Evolutionary conservation across 2,329 filamentous ascomycete genomes (phyloP).

Genomic region (Ophiostoma tasmaniense): DNA sequence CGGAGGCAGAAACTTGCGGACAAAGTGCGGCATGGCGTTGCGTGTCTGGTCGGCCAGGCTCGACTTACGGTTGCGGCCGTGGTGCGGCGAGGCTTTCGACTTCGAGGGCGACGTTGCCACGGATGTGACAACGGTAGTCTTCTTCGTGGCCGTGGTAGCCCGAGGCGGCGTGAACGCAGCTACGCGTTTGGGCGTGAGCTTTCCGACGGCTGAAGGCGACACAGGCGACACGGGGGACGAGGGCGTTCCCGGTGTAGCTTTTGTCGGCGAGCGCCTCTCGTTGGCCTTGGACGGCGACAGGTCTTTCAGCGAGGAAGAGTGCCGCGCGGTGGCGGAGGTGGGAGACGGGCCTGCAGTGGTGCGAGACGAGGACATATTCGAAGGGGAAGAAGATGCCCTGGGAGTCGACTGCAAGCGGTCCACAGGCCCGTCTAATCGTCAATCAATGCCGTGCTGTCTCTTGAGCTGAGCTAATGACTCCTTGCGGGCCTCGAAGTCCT

Average conservation of each 20-base stretch:
- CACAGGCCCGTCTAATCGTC: slow-evolving; percentile 68
- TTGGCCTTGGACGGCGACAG: slow-evolving; percentile 20
- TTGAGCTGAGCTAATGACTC: slow-evolving; percentile 98
- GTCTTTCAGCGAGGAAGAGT: slow-evolving; percentile 23
- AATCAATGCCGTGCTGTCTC: slow-evolving; percentile 96
- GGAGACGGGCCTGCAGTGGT: slow-evolving; percentile 56
- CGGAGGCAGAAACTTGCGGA: slow-evolving; percentile 31
- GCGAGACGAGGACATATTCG: slow-evolving; percentile 23
- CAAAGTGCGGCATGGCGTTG: slow-evolving; percentile 29
- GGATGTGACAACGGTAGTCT: slow-evolving; percentile 21
- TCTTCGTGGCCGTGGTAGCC: slow-evolving; percentile 10
- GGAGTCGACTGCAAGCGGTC: slow-evolving; percentile 38
- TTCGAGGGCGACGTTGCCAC: background rate
- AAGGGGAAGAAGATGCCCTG: background rate
- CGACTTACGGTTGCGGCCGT: slow-evolving; percentile 29
- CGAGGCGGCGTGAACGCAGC: slow-evolving; percentile 2
- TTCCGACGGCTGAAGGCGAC: slow-evolving; percentile 18
- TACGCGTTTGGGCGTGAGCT: slow-evolving; percentile 9
- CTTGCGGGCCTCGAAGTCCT: slow-evolving; percentile 86
- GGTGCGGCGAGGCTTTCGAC: background rate
- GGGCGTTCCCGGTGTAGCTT: background rate
- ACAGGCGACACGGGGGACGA: slow-evolving; percentile 27
- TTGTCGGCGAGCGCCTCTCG: background rate
- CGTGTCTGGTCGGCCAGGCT: slow-evolving; percentile 28
- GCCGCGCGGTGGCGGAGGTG: slow-evolving; percentile 33